A percentile compares a stretch with the other conserved stretches of the same genome.
phyloP scores from a whole-genome alignment of 352 stramenopile genomes.

The Achlya hypogyna region DNA sequence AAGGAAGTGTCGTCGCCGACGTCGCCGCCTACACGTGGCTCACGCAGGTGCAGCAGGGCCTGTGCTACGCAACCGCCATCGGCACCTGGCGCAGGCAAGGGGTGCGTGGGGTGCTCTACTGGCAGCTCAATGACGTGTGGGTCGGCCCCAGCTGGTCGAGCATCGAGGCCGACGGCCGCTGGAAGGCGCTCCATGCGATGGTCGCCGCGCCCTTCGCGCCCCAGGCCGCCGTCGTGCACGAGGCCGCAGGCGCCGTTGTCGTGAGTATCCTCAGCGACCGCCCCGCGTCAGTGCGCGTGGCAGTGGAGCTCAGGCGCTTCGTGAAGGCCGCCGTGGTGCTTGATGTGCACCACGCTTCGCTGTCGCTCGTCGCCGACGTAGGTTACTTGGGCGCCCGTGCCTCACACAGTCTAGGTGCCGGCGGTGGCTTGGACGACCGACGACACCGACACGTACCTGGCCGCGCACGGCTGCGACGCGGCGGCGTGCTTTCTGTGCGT shows the following conservation, averaged over 20 bases:
- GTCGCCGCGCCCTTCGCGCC: conserved; percentile 59
- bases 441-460: conserved; percentile 18
- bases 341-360: neutral
- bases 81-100: conserved; percentile 48
- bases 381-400: neutral
- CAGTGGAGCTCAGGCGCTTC: neutral
- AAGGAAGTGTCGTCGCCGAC: conserved; percentile 23
- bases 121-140: conserved; percentile 86
- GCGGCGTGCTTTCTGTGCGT: conserved; percentile 51
- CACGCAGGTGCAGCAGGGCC: conserved; percentile 64
- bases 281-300: conserved; percentile 17
- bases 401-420: conserved; percentile 35
- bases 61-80: conserved; percentile 76
- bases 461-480: conserved; percentile 25
- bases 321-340: conserved; percentile 10
- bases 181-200: conserved; percentile 78
- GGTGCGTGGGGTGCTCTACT: conserved; percentile 80
- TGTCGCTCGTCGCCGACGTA: conserved; percentile 19
- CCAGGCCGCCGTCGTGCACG: neutral
- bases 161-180: conserved; percentile 66
- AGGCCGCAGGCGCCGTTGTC: neutral
- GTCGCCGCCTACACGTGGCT: conserved; percentile 62
- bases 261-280: conserved; percentile 35
- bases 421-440: conserved; percentile 25
- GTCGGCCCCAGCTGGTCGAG: conserved; percentile 81